phyloP scores from a whole-genome alignment of 1,284 basidiomycete species.

The Heterobasidion occidentale region DNA sequence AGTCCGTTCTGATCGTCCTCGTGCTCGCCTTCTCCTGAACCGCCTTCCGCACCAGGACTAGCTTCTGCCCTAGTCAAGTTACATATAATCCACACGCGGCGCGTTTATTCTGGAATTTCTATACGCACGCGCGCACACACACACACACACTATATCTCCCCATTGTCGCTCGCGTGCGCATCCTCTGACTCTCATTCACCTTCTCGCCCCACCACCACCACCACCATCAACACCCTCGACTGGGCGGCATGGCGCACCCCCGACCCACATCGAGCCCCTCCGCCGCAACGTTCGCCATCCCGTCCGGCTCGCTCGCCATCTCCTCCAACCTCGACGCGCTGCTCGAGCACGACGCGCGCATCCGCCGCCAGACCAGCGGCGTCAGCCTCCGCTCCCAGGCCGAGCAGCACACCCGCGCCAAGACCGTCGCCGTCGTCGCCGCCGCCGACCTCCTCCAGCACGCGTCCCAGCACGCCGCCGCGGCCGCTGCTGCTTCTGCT shows the following conservation, averaged over 20 bases:
- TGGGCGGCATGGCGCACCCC: background rate
- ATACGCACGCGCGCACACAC: too few species aligned
- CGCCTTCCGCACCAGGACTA: too few species aligned
- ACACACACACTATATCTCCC: too few species aligned
- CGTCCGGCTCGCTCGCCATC: slow-evolving; percentile 31
- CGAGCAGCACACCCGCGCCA: background rate
- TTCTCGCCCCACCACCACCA: too few species aligned
- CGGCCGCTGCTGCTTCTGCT: slow-evolving; percentile 19
- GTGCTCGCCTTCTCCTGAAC: too few species aligned
- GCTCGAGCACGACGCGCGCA: slow-evolving; percentile 48
- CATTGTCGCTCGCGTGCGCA: too few species aligned
- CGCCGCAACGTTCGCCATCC: background rate
- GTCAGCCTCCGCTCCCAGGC: background rate
- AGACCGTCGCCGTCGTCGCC: background rate
- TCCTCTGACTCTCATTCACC: too few species aligned
- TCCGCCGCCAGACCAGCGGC: slow-evolving; percentile 3
- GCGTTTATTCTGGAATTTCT: too few species aligned
- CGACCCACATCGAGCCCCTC: background rate
- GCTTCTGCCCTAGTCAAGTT: too few species aligned
- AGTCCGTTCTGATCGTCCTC: too few species aligned
- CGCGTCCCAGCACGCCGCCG: slow-evolving; percentile 22
- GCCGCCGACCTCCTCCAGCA: background rate
- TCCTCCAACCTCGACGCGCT: slow-evolving; percentile 56
- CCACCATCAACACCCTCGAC: too few species aligned
- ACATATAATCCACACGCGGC: too few species aligned